phyloP scores from a whole-genome alignment of 2,329 filamentous ascomycete genomes.

The Spiromastix sp. region DNA sequence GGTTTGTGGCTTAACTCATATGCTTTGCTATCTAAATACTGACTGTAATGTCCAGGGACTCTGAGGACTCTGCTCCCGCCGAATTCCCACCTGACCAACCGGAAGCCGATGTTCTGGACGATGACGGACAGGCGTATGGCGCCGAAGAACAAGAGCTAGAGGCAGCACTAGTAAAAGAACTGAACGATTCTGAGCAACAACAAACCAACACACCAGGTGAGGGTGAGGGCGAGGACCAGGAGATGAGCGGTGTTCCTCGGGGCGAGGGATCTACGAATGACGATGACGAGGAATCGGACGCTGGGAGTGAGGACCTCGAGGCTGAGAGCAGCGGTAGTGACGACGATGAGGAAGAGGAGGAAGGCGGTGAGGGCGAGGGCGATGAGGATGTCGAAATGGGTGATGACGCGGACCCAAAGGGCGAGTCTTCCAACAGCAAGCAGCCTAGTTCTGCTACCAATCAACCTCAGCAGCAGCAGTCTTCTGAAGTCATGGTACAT shows the following conservation, averaged over 20 bases:
- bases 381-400: slow-evolving; percentile 50
- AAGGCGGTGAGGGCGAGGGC: slow-evolving; percentile 48
- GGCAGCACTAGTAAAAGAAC: slow-evolving; percentile 47
- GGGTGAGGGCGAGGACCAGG: slow-evolving; percentile 51
- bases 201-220: slow-evolving; percentile 22
- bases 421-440: slow-evolving; percentile 19
- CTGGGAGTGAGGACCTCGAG: slow-evolving; percentile 68
- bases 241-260: slow-evolving; percentile 58
- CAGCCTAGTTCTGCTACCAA: slow-evolving; percentile 14
- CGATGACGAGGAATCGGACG: slow-evolving; percentile 63
- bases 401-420: slow-evolving; percentile 38
- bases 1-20: slow-evolving; percentile 45
- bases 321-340: slow-evolving; percentile 65
- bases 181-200: slow-evolving; percentile 37
- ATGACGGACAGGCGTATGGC: slow-evolving; percentile 78
- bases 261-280: slow-evolving; percentile 36
- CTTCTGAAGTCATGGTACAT: slow-evolving; percentile 39
- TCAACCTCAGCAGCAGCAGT: slow-evolving; percentile 24
- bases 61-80: slow-evolving; percentile 89
- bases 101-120: slow-evolving; percentile 76
- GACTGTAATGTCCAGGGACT: slow-evolving; percentile 60
- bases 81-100: slow-evolving; percentile 97
- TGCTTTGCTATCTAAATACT: background rate
- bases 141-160: slow-evolving; percentile 76
- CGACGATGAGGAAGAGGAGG: slow-evolving; percentile 57